Evolutionary conservation across 371 early-diverging fungal species (phyloP).

Genomic region (Apophysomyces variabilis): DNA sequence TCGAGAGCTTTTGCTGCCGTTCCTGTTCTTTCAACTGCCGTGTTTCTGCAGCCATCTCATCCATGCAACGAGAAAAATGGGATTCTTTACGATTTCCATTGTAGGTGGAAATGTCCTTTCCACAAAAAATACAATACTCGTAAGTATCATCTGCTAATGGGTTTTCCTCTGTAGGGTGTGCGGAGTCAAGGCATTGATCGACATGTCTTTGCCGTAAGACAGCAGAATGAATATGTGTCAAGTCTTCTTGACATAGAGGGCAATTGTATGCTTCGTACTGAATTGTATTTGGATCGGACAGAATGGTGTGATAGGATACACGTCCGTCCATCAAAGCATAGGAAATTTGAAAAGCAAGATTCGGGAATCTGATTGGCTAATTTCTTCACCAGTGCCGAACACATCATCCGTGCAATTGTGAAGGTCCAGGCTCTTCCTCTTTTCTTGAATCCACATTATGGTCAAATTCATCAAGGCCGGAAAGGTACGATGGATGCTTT

Average conservation of each 20-base stretch:
- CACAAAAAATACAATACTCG: constrained; percentile 39
- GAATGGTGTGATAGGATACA: too few species aligned
- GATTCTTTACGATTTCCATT: constrained; percentile 19
- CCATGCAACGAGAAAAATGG: constrained; percentile 40
- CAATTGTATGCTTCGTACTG: constrained; percentile 25
- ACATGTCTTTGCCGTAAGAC: constrained; percentile 38
- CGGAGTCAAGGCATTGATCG: constrained; percentile 15
- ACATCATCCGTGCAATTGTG: background rate
- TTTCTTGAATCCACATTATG: constrained; percentile 35
- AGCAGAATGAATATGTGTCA: constrained; percentile 25
- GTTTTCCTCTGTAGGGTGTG: background rate
- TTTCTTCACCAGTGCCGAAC: background rate
- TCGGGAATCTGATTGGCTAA: background rate
- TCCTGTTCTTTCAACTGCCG: constrained; percentile 14
- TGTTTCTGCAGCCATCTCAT: constrained; percentile 20
- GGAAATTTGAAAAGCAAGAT: background rate
- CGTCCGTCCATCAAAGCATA: too few species aligned
- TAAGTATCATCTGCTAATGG: constrained; percentile 19
- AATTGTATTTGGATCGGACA: background rate
- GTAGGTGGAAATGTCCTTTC: constrained; percentile 26
- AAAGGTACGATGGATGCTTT: constrained; percentile 19
- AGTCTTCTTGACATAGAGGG: constrained; percentile 31
- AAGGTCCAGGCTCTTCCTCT: constrained; percentile 16
- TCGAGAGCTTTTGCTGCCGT: background rate
- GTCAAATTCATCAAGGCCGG: constrained; percentile 29